Base-by-base conservation (phyloP, 2,329 filamentous ascomycete genomes). In the Pseudocercospora macadamiae region DNA sequence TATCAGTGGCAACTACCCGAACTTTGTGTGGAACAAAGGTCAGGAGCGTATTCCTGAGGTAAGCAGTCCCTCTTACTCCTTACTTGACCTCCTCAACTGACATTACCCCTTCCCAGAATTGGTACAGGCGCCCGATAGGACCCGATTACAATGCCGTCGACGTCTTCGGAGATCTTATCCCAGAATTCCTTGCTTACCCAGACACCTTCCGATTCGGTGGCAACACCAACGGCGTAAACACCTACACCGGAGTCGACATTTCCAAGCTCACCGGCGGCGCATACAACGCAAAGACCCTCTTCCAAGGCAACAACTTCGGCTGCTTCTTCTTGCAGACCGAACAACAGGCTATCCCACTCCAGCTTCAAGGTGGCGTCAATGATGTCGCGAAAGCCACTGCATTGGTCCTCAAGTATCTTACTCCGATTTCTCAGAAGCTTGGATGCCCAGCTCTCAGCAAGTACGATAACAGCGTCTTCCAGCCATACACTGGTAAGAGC, bases 181-280 rank as follows among this genome's bases (percentile, higher is more conserved):
- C 51, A 4, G 34, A 54, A 14, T 65, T 53, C 45, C 18, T 49
- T 12, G 57, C 59, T 12, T 62, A 66, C 54, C 60, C 62, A 10
- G 42, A 47, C 39, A 28, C 54, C 32, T 54, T 65, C 45, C 52
- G 55, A 44, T 54, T 75, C 18, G 73, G 74, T 32, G 73, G 74
- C 48, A 75, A 75, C 64, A 57, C 48, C 42, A 70, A 69, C 16
- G 66, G 60, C 8, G 54, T 63, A 14, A 70, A 74, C 62, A 68
- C 68, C n/a, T 75, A 73, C 63, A 63, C 64, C 21, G 71, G 71
- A 7, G 51, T 76, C 49, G 66, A 75, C 57, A 55, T 74, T 9
- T 59, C 49, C n/a, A 64, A 75, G 48, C 56, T 79, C n/a, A 77
- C 74, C 18, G 70, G 70, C 6, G 76, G 76, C 19, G 69, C 80